These are phyloP conservation scores for Diplodia mutila DNA, from an alignment of 2,329 filamentous ascomycete species.

Conservation along the genomic window DNA sequence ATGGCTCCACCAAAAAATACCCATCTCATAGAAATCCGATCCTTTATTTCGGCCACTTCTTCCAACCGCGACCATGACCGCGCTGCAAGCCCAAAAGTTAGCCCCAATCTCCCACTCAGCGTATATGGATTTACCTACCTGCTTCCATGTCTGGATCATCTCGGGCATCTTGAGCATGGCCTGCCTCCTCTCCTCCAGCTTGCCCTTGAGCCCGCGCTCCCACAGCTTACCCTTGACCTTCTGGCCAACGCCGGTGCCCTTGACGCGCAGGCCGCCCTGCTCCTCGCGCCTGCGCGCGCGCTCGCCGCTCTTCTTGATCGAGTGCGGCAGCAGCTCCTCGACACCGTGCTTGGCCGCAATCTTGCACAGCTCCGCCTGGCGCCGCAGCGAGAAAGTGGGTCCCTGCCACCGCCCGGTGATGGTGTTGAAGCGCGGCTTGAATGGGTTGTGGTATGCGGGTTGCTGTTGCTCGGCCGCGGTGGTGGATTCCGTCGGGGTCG, in stretches of 20 bases:
- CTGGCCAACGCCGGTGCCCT: conserved; percentile 91
- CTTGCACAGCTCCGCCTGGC: conserved; percentile 90
- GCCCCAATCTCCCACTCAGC: conserved; percentile 28
- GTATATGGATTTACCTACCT: conserved; percentile 59
- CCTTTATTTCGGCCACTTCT: conserved; percentile 69
- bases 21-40: not conserved
- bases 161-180: conserved; percentile 95
- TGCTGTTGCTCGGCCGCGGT: conserved; percentile 40
- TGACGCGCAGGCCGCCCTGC: conserved; percentile 80
- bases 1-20: not conserved
- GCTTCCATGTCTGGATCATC: conserved; percentile 91
- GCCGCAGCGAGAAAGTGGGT: conserved; percentile 78
- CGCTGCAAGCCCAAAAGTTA: conserved; percentile 53
- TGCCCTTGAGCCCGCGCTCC: conserved; percentile 81
- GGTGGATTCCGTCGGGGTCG: conserved; percentile 44
- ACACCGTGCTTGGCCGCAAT: conserved; percentile 78
- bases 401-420: conserved; percentile 81
- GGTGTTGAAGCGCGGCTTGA: conserved; percentile 77
- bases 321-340: conserved; percentile 77
- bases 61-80: conserved; percentile 75
- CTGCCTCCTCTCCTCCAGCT: conserved; percentile 84
- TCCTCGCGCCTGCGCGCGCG: conserved; percentile 64
- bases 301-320: conserved; percentile 73
- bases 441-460: conserved; percentile 71
- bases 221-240: conserved; percentile 93